These are phyloP conservation scores for Isatis lusitanica DNA, from an alignment of 441 rosid genomes.

Conservation along the genomic window DNA sequence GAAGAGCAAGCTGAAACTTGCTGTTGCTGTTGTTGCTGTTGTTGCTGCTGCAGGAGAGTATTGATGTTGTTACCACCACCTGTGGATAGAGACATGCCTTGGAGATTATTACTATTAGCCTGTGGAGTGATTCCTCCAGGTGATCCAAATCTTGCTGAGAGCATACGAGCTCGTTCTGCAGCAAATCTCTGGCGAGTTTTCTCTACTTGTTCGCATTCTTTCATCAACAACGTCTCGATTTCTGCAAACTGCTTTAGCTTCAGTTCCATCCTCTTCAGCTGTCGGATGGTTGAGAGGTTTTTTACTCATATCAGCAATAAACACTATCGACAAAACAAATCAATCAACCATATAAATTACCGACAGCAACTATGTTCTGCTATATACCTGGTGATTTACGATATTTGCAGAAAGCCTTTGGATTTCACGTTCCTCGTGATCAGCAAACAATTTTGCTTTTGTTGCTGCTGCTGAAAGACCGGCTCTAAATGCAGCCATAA, in stretches of 20 bases:
- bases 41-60: slow-evolving; percentile 31
- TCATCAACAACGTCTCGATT: slow-evolving; percentile 84
- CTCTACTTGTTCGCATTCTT: slow-evolving; percentile 96
- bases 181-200: slow-evolving; percentile 82
- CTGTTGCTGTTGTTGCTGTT: slow-evolving; percentile 37
- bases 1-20: slow-evolving; percentile 49
- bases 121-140: slow-evolving; percentile 57
- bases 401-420: slow-evolving; percentile 94
- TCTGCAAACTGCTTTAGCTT: slow-evolving; percentile 97
- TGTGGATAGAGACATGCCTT: slow-evolving; percentile 55
- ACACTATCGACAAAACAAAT: neutral
- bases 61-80: slow-evolving; percentile 51
- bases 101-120: slow-evolving; percentile 38
- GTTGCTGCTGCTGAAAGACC: slow-evolving; percentile 95
- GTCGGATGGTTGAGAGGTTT: slow-evolving; percentile 13
- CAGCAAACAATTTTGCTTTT: slow-evolving; percentile 93
- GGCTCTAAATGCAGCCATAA: slow-evolving; percentile 72
- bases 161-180: slow-evolving; percentile 69
- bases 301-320: slow-evolving; percentile 5
- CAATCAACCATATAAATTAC: neutral
- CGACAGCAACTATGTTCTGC: neutral
- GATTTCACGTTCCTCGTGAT: slow-evolving; percentile 97
- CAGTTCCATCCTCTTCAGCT: slow-evolving; percentile 94
- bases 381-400: slow-evolving; percentile 81
- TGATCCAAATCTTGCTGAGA: slow-evolving; percentile 56